Percentiles rank a stretch among this genome's conserved stretches.
phyloP scores from a whole-genome alignment of 768 basidiomycete species.

The Agaricus blazei region DNA sequence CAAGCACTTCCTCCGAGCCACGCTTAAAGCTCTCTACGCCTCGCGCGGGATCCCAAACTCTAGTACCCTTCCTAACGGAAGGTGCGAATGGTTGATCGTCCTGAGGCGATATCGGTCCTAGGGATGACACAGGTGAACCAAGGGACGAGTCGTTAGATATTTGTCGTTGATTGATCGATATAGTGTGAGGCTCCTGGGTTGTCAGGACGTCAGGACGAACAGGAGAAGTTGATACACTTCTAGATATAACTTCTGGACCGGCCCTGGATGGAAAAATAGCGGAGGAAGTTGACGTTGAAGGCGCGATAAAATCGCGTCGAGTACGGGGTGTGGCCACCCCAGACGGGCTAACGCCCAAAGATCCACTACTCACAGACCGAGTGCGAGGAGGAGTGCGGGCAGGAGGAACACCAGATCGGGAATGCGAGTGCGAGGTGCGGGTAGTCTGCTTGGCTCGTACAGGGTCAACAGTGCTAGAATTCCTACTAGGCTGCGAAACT shows the following conservation, averaged over 20 bases:
- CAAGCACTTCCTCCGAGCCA: conserved; percentile 82
- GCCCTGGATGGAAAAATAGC: not conserved
- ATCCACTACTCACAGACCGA: conserved; percentile 4
- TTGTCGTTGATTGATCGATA: conserved; percentile 29
- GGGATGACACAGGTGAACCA: conserved; percentile 51
- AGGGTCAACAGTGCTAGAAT: not conserved
- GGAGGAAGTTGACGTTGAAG: not conserved
- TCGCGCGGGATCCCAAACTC: conserved; percentile 84
- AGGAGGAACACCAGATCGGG: not conserved
- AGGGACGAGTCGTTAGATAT: conserved; percentile 47
- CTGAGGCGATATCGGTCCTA: conserved; percentile 46
- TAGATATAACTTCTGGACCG: not conserved
- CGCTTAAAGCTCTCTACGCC: conserved; percentile 84
- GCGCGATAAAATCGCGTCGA: not conserved
- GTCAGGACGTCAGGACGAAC: conserved; percentile 10
- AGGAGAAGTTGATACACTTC: conserved; percentile 14
- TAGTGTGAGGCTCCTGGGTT: conserved; percentile 12
- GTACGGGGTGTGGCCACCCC: not conserved
- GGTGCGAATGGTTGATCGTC: conserved; percentile 29
- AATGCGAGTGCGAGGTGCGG: not conserved
- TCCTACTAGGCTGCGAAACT: conserved; percentile 14
- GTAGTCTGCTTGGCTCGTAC: not conserved
- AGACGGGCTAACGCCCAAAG: not conserved
- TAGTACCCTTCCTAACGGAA: conserved; percentile 41
- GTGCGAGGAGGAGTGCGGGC: not conserved